Evolutionary conservation across 495 filamentous ascomycete genomes (phyloP), one percentile per base, ranked within the genome.

Genomic region (Aspergillus ellipticus): DNA sequence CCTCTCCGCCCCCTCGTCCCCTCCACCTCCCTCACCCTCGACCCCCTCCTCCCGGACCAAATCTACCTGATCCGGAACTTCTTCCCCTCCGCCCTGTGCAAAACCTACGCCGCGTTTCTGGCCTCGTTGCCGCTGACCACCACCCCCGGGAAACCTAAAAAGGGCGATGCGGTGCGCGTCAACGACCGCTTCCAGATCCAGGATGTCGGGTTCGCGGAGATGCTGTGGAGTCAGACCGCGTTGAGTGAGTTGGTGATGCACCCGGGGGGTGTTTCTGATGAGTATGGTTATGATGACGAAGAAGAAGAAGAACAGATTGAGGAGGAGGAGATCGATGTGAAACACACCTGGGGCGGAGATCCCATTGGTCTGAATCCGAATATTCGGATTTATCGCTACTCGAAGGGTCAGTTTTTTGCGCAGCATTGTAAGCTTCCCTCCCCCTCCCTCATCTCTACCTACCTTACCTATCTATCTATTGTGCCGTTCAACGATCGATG

Each of bases 331-430:
- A 15, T 39, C 53, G 48, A 17, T 49, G 53, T 43, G 15, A 55
- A 52, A 39, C 58, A 71, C 22, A 62, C 83, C 13, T 96, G 91
- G 90, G 93, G 89, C 43, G 93, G 92, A 16, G 80, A 91, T 24
- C 83, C 87, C 2, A 70, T 94, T n/a, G 93, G 92, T 2, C 72
- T 97, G 58, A 96, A 94, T 74, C 82, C 88, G 6, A 94, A 94
- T 63, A 96, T 96, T 46, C 74, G 93, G 24, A 83, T 97, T 19
- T 97, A 97, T 74, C 84, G 92, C n/a, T 97, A 97, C 65, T 77
- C 76, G 13, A 82, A 85, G 50, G 90, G 90, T 0, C 90, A 96
- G 66, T 96, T 92, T 62, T 97, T 95, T 66, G 90, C 86, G 60
- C 84, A 88, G 53, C 91, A 96, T 70, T 94, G 89, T 90, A 79